A percentile compares a stretch with the other conserved stretches of the same genome.
Conservation (phyloP, 192 early-diverging fungal genomes). For the Backusella mclennaniae region DNA sequence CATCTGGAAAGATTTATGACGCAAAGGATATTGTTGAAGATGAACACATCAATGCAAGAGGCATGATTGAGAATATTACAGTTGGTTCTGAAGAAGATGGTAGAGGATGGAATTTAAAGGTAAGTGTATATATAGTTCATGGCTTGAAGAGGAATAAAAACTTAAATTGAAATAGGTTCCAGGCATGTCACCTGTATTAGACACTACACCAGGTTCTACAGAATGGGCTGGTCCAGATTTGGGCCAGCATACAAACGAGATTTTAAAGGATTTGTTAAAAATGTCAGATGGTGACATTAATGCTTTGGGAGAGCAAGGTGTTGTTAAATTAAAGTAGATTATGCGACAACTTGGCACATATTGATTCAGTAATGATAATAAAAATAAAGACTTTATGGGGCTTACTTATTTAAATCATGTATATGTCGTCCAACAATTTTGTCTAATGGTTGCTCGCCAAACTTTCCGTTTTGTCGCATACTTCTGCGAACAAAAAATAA, state of each 20-base stretch:
- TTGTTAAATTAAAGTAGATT: slow-evolving; percentile 18
- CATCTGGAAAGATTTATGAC: slow-evolving; percentile 49
- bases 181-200: slow-evolving; percentile 40
- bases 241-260: slow-evolving; percentile 40
- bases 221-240: slow-evolving; percentile 50
- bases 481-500: no score
- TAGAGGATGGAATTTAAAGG: slow-evolving; percentile 42
- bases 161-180: slow-evolving; percentile 25
- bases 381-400: background rate
- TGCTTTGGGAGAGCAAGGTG: slow-evolving; percentile 27
- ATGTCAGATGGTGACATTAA: slow-evolving; percentile 26
- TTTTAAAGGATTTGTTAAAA: slow-evolving; percentile 34
- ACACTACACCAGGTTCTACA: slow-evolving; percentile 44
- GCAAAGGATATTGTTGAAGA: slow-evolving; percentile 47
- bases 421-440: no score
- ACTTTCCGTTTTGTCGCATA: no score
- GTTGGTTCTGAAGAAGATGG: slow-evolving; percentile 38
- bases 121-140: slow-evolving; percentile 1
- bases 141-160: background rate
- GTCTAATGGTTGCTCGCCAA: no score
- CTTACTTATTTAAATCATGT: background rate
- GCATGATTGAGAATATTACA: slow-evolving; percentile 40
- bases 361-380: background rate
- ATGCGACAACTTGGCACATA: background rate
- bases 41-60: slow-evolving; percentile 43